Evolutionary conservation across 2,329 filamentous ascomycete genomes (phyloP).

Genomic region (Onygenales sp.): DNA sequence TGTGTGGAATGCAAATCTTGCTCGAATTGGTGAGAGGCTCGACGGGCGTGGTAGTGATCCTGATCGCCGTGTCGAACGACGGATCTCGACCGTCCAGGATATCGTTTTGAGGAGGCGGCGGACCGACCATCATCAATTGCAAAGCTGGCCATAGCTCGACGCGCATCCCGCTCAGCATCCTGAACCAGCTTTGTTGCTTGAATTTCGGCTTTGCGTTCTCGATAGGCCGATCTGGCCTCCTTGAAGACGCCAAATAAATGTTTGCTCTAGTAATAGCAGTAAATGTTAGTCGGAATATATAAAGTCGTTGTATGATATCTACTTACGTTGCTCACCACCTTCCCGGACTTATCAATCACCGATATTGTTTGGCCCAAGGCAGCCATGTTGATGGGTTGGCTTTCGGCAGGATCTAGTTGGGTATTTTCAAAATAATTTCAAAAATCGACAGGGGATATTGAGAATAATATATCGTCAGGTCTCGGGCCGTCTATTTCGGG

Average conservation of each 20-base stretch:
- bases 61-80: conserved; percentile 13
- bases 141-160: conserved; percentile 47
- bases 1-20: conserved; percentile 21
- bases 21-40: conserved; percentile 20
- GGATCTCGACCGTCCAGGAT: conserved; percentile 28
- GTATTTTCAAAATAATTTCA: background rate
- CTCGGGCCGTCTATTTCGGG: background rate
- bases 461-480: background rate
- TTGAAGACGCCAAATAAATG: conserved; percentile 85
- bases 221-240: conserved; percentile 80
- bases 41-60: conserved; percentile 20
- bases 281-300: background rate
- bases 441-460: background rate
- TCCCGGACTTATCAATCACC: conserved; percentile 83
- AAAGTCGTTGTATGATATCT: conserved; percentile 3
- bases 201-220: conserved; percentile 76
- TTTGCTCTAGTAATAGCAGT: conserved; percentile 56
- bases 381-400: conserved; percentile 14
- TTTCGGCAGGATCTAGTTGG: background rate
- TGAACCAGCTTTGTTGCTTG: conserved; percentile 58
- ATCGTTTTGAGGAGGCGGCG: conserved; percentile 30
- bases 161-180: conserved; percentile 48
- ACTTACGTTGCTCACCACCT: conserved; percentile 77
- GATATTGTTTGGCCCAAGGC: conserved; percentile 64
- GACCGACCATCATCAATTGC: conserved; percentile 39